A percentile compares a stretch with the other conserved stretches of the same genome.
phyloP scores from a whole-genome alignment of 2,329 filamentous ascomycete species.

The Malbranchea cinnamomea region DNA sequence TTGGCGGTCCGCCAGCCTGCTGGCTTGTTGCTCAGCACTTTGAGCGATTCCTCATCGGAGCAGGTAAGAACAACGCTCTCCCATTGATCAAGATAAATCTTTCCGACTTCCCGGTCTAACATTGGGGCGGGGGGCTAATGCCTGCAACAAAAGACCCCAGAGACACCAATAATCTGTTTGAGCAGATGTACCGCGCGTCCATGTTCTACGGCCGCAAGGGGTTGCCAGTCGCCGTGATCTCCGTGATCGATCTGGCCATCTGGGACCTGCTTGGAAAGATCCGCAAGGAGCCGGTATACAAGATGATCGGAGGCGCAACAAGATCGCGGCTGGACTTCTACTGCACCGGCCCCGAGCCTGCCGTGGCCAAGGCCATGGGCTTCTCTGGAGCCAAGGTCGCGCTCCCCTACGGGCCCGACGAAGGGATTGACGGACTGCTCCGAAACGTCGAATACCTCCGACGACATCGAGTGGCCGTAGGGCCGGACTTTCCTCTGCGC shows the following conservation, averaged over 20 bases:
- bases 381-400: conserved; percentile 88
- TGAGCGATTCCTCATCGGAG: conserved; percentile 75
- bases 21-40: conserved; percentile 93
- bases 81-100: conserved; percentile 5
- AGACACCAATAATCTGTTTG: conserved; percentile 82
- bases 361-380: conserved; percentile 66
- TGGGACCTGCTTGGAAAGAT: conserved; percentile 91
- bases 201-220: conserved; percentile 97
- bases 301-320: conserved; percentile 82
- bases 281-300: conserved; percentile 84
- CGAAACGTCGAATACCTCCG: conserved; percentile 86
- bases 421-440: conserved; percentile 63
- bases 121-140: background rate
- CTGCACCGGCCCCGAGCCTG: conserved; percentile 79
- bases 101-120: background rate
- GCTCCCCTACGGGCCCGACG: conserved; percentile 76
- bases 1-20: conserved; percentile 83
- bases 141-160: conserved; percentile 56
- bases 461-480: conserved; percentile 69
- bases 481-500: conserved; percentile 81
- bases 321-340: conserved; percentile 76
- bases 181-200: conserved; percentile 90
- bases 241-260: conserved; percentile 80
- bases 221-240: conserved; percentile 78
- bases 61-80: conserved; percentile 32